A percentile compares a stretch with the other conserved stretches of the same genome.
Evolutionary conservation across 179 eudicot genomes (phyloP).

Genomic region (Sideroxylon spinosum): DNA sequence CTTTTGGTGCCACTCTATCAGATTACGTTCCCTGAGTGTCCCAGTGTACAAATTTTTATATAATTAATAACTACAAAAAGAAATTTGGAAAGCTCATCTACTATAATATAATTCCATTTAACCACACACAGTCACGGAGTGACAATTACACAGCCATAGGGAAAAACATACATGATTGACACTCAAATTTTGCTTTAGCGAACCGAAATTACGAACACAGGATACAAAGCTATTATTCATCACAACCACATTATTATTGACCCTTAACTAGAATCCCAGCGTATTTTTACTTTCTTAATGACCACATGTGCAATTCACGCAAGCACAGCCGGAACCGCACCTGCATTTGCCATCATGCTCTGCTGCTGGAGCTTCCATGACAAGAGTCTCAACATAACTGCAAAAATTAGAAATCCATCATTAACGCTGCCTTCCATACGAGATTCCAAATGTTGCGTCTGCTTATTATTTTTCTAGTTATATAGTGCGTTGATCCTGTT

Average conservation of each 20-base stretch:
- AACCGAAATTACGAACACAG: not conserved
- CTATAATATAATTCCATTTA: not conserved
- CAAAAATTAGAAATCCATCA: conserved; percentile 6
- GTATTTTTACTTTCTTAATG: conserved; percentile 29
- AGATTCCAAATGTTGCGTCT: not conserved
- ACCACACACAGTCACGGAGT: conserved; percentile 14
- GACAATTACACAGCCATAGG: conserved; percentile 19
- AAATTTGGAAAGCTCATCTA: not conserved
- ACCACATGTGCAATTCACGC: conserved; percentile 51
- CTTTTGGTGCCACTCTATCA: too few relatives aligned
- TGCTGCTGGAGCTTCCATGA: conserved; percentile 32
- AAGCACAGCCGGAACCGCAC: conserved; percentile 52
- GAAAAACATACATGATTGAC: conserved; percentile 1
- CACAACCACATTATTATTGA: conserved; percentile 11
- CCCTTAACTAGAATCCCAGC: too few relatives aligned
- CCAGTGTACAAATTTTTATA: too few relatives aligned
- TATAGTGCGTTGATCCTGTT: too few relatives aligned
- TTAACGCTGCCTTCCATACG: not conserved
- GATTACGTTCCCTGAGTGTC: too few relatives aligned
- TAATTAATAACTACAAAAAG: not conserved
- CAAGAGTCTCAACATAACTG: conserved; percentile 31
- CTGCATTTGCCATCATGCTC: conserved; percentile 63
- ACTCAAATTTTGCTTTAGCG: not conserved
- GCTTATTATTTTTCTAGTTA: not conserved
- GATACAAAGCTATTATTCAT: conserved; percentile 6